Conservation (phyloP, 768 basidiomycete species). For the Xerocomus potaroensis region DNA sequence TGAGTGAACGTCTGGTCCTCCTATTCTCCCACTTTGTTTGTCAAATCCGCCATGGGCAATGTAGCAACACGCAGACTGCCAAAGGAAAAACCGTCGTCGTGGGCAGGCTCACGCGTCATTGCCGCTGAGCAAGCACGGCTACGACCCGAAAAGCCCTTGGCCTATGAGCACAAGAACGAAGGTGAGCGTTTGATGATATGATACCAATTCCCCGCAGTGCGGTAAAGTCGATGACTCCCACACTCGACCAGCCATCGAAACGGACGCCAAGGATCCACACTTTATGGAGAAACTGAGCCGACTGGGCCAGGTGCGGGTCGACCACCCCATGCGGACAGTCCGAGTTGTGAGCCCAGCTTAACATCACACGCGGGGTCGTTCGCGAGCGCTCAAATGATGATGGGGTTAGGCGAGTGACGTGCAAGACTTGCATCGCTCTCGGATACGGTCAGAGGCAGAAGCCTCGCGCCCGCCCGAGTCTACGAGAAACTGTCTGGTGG, state of each 20-base stretch:
- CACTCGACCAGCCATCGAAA: conserved; percentile 54
- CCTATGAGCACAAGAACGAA: conserved; percentile 50
- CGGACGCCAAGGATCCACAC: conserved; percentile 68
- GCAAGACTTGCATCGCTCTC: conserved; percentile 48
- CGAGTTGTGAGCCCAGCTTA: conserved; percentile 44
- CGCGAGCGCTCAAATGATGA: too few species aligned
- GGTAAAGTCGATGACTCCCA: neutral
- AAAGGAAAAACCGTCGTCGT: conserved; percentile 40
- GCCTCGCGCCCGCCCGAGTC: conserved; percentile 37
- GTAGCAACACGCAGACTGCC: conserved; percentile 52
- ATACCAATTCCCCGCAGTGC: too few species aligned
- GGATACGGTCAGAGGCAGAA: conserved; percentile 52
- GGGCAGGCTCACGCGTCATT: conserved; percentile 43
- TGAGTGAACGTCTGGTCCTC: too few species aligned
- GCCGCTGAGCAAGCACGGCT: conserved; percentile 6
- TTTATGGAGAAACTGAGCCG: conserved; percentile 59
- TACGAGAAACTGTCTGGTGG: conserved; percentile 52
- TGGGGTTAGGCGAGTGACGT: conserved; percentile 29
- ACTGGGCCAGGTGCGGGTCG: conserved; percentile 67
- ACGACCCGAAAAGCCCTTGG: conserved; percentile 28
- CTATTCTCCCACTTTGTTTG: neutral
- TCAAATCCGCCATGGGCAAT: conserved; percentile 46
- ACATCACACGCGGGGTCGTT: too few species aligned
- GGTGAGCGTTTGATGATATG: too few species aligned
- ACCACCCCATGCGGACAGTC: conserved; percentile 54